Evolutionary conservation across 306 rosid genomes (phyloP).

Genomic region (Quercus parvula): DNA sequence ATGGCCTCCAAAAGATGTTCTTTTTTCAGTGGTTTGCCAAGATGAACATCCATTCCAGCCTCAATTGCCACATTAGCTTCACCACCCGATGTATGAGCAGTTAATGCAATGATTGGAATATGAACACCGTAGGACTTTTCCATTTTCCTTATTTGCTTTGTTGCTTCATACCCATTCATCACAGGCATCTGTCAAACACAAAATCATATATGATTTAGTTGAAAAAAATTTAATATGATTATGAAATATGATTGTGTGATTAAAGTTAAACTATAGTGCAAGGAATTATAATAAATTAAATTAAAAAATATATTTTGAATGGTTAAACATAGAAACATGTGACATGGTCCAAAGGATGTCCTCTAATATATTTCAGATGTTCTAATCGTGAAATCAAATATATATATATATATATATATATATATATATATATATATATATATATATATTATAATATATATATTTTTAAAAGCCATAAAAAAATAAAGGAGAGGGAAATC

Average conservation of each 20-base stretch:
- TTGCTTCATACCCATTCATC: constrained; percentile 68
- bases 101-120: constrained; percentile 73
- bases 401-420: too few relatives aligned
- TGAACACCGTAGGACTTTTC: constrained; percentile 42
- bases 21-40: constrained; percentile 47
- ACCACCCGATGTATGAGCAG: constrained; percentile 41
- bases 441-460: too few relatives aligned
- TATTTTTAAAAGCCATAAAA: too few relatives aligned
- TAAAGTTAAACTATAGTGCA: too few relatives aligned
- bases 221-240: not conserved
- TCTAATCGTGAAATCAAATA: too few relatives aligned
- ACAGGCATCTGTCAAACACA: constrained; percentile 54
- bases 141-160: constrained; percentile 47
- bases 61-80: constrained; percentile 32
- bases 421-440: too few relatives aligned
- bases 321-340: not conserved
- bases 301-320: not conserved
- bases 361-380: too few relatives aligned
- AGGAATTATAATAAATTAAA: not conserved
- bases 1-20: constrained; percentile 46
- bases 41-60: constrained; percentile 64
- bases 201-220: not conserved
- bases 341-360: too few relatives aligned
- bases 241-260: too few relatives aligned
- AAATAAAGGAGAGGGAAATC: not conserved